Conservation (phyloP, 2,329 filamentous ascomycete genomes). For the Sclerotinia glacialis region DNA sequence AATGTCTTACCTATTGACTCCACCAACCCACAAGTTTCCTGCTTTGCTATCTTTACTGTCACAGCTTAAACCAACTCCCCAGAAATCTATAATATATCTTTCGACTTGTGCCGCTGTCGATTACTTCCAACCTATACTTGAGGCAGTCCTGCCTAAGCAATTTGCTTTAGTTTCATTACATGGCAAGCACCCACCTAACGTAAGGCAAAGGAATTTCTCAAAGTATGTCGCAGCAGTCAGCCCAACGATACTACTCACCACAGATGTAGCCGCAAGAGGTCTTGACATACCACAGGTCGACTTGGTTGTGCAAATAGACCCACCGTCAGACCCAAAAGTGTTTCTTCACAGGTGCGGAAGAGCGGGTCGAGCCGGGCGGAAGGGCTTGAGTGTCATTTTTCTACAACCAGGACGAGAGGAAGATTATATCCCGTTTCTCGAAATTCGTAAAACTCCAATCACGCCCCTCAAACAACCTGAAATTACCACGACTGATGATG, state of each 20-base stretch:
- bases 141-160: constrained; percentile 63
- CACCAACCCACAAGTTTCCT: constrained; percentile 77
- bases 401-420: constrained; percentile 82
- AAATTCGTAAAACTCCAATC: constrained; percentile 84
- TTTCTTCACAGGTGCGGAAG: constrained; percentile 93
- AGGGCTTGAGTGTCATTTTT: constrained; percentile 81
- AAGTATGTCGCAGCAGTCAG: constrained; percentile 72
- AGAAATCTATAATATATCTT: constrained; percentile 86
- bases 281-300: constrained; percentile 91
- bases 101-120: constrained; percentile 94
- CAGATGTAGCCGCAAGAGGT: constrained; percentile 85
- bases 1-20: constrained; percentile 78
- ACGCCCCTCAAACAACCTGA: constrained; percentile 56
- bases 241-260: constrained; percentile 82
- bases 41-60: constrained; percentile 68
- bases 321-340: constrained; percentile 82
- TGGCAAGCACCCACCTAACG: constrained; percentile 85
- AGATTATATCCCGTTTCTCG: constrained; percentile 84
- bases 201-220: constrained; percentile 82
- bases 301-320: constrained; percentile 85
- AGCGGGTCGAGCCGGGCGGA: constrained; percentile 83
- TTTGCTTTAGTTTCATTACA: constrained; percentile 79
- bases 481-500: constrained; percentile 56
- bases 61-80: constrained; percentile 67
- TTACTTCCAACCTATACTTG: constrained; percentile 83